phyloP scores from a whole-genome alignment of 208 protist species.

The Acanthamoeba sp. region DNA sequence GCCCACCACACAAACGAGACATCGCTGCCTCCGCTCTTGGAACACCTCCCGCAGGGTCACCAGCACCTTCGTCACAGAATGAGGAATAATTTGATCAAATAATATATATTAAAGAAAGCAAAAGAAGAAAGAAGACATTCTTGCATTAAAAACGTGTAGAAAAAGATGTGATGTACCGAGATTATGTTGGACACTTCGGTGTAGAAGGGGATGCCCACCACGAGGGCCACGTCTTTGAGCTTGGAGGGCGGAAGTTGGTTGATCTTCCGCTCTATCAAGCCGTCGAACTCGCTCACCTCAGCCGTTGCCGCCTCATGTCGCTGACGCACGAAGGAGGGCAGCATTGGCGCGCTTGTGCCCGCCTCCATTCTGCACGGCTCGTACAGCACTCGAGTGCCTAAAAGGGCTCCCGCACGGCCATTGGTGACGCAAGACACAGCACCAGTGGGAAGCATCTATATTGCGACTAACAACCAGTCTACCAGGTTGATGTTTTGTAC shows the following conservation, averaged over 20 bases:
- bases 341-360: background rate
- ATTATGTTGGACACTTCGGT: conserved; percentile 69
- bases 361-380: background rate
- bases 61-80: background rate
- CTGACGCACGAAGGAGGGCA: conserved; percentile 1
- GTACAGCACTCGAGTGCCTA: no score
- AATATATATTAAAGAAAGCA: background rate
- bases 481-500: no score
- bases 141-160: no score
- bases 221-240: conserved; percentile 36
- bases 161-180: background rate
- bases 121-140: background rate
- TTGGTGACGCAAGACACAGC: no score
- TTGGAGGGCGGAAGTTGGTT: conserved; percentile 24
- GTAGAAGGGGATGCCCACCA: conserved; percentile 71
- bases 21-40: conserved; percentile 5
- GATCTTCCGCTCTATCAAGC: conserved; percentile 14
- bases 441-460: no score
- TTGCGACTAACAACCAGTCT: no score
- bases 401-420: no score
- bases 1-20: conserved; percentile 45
- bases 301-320: background rate
- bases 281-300: conserved; percentile 40
- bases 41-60: conserved; percentile 66
- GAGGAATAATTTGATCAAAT: background rate